Percentiles rank a stretch among this genome's conserved stretches.
Conservation (phyloP, 208 protist genomes). For the Acanthamoeba polyphaga region DNA sequence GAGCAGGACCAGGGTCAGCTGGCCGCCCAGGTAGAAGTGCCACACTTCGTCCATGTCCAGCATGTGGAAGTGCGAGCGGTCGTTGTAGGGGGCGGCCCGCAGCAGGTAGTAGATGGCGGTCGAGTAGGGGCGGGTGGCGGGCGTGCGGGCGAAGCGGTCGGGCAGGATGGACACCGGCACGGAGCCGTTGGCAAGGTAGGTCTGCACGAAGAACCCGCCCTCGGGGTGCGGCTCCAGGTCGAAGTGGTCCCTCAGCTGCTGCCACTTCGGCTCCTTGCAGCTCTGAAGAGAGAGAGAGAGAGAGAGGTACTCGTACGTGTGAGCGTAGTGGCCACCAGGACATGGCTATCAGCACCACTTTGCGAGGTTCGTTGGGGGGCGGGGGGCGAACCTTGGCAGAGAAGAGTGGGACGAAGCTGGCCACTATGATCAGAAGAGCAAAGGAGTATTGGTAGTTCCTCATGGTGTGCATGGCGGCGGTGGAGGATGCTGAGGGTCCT, state of each 20-base stretch:
- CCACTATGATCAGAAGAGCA: too few species aligned
- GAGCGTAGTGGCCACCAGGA: too few species aligned
- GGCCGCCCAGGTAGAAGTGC: conserved; percentile 63
- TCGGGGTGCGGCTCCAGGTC: conserved; percentile 32
- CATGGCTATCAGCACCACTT: too few species aligned
- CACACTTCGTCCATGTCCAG: conserved; percentile 52
- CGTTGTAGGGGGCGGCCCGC: background rate
- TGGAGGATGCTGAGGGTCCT: too few species aligned
- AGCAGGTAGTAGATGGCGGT: conserved; percentile 68
- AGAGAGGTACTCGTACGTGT: too few species aligned
- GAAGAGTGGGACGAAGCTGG: too few species aligned
- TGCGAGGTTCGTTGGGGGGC: too few species aligned
- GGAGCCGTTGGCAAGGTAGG: conserved; percentile 27
- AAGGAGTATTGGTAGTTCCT: too few species aligned
- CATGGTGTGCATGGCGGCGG: too few species aligned
- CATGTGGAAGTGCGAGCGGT: conserved; percentile 60
- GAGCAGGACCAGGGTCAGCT: conserved; percentile 38
- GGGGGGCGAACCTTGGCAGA: too few species aligned
- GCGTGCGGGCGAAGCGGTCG: background rate
- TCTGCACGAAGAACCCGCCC: conserved; percentile 50
- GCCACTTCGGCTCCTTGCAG: conserved; percentile 46
- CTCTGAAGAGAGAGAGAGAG: too few species aligned
- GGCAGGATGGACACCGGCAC: conserved; percentile 23
- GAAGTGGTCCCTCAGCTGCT: conserved; percentile 34
- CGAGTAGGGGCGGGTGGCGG: conserved; percentile 36